A percentile compares a stretch with the other conserved stretches of the same genome.
Evolutionary conservation across 1,284 basidiomycete species (phyloP).

Genomic region (Ceratobasidium sp.): DNA sequence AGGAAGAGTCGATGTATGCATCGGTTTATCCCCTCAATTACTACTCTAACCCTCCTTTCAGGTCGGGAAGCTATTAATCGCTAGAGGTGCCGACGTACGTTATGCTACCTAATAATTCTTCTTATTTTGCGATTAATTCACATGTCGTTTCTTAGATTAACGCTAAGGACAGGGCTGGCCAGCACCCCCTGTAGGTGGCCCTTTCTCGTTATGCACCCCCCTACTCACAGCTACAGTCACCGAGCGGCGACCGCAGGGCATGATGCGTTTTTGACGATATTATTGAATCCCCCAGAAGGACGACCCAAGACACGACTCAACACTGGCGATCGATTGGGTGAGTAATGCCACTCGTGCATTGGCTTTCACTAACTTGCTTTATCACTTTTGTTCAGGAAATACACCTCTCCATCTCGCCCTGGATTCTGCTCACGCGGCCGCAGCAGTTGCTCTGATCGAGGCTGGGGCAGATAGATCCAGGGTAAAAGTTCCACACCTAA

Average conservation of each 20-base stretch:
- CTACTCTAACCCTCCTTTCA: constrained; percentile 58
- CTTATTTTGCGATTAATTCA: constrained; percentile 15
- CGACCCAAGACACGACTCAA: constrained; percentile 82
- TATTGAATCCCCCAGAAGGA: constrained; percentile 81
- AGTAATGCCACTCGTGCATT: constrained; percentile 51
- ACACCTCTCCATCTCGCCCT: constrained; percentile 96
- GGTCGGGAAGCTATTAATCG: constrained; percentile 89
- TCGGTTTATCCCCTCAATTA: constrained; percentile 8
- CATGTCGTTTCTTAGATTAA: constrained; percentile 74
- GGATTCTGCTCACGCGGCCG: constrained; percentile 93
- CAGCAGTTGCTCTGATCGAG: constrained; percentile 89
- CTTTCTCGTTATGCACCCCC: constrained; percentile 47
- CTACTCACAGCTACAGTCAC: constrained; percentile 67
- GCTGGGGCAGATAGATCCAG: constrained; percentile 91
- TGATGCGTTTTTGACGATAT: constrained; percentile 83
- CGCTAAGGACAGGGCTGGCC: constrained; percentile 89
- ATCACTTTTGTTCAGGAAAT: constrained; percentile 70
- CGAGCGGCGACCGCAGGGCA: constrained; percentile 96
- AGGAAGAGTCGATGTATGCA: constrained; percentile 82
- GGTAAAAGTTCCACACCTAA: constrained; percentile 61
- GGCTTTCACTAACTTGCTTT: background rate
- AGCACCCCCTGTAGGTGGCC: constrained; percentile 81
- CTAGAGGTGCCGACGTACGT: constrained; percentile 86
- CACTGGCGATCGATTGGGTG: constrained; percentile 86
- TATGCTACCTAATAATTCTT: no score